Evolutionary conservation across 1,284 basidiomycete genomes (phyloP).

Genomic region (Austroboletus sp.): DNA sequence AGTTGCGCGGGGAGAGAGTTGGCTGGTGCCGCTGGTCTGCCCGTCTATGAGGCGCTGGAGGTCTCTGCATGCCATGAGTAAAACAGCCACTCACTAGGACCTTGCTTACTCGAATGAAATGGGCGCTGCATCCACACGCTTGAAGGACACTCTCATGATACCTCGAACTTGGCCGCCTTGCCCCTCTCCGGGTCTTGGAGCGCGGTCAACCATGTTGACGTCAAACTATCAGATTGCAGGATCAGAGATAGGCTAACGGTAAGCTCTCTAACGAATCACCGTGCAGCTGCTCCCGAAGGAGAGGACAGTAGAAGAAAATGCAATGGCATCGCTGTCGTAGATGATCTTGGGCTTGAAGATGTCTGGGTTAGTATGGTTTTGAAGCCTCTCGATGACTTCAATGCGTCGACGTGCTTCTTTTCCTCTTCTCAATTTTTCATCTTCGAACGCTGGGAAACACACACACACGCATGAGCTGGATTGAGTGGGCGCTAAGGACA

Average conservation of each 20-base stretch:
- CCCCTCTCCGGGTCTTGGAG: constrained; percentile 8
- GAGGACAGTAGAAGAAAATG: constrained; percentile 30
- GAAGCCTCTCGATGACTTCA: constrained; percentile 34
- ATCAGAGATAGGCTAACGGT: neutral
- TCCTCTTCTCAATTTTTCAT: constrained; percentile 4
- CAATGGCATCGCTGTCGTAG: constrained; percentile 39
- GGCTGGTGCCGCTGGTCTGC: constrained; percentile 5
- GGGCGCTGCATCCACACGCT: constrained; percentile 26
- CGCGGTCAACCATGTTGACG: constrained; percentile 30
- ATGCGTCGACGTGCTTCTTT: constrained; percentile 17
- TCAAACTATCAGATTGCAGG: constrained; percentile 19
- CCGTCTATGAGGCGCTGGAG: constrained; percentile 26
- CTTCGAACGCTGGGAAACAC: constrained; percentile 14
- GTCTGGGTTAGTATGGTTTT: constrained; percentile 21
- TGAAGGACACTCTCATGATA: constrained; percentile 14
- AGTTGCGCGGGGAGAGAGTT: constrained; percentile 23
- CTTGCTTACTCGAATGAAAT: constrained; percentile 24
- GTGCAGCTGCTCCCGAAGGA: constrained; percentile 24
- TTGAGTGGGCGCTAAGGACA: constrained; percentile 4
- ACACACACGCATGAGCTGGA: neutral
- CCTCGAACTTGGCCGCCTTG: constrained; percentile 18
- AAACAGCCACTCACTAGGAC: neutral
- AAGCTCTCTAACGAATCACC: constrained; percentile 8
- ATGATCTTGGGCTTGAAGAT: constrained; percentile 31
- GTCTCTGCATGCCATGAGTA: constrained; percentile 18